Percentiles rank a stretch among this genome's conserved stretches.
These are phyloP conservation scores for Colletotrichum truncatum DNA, from an alignment of 2,329 filamentous ascomycete species.

Conservation along the genomic window DNA sequence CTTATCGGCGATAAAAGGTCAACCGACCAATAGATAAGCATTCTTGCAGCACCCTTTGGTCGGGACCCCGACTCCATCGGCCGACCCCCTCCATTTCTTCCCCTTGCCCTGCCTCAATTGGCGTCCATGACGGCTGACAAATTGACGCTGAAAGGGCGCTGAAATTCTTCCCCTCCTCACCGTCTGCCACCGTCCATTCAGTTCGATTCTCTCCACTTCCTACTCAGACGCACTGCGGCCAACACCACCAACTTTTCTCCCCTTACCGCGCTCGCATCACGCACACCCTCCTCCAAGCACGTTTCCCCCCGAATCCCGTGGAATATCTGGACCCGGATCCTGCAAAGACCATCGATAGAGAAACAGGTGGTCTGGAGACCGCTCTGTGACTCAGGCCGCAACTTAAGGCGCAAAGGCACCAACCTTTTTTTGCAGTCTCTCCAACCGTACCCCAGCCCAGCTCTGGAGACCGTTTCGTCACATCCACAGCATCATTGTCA, in stretches of 20 bases:
- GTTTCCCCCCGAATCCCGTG: constrained; percentile 19
- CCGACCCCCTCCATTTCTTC: constrained; percentile 23
- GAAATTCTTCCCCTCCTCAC: constrained; percentile 31
- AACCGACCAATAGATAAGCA: constrained; percentile 22
- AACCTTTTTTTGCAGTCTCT: constrained; percentile 31
- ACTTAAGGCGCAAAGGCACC: constrained; percentile 36
- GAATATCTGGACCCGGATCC: constrained; percentile 15
- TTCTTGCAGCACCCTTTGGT: neutral
- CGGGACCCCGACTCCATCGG: constrained; percentile 10
- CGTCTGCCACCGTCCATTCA: constrained; percentile 23
- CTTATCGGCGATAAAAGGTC: neutral
- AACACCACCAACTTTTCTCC: constrained; percentile 9
- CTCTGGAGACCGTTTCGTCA: constrained; percentile 27
- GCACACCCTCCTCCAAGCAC: constrained; percentile 20
- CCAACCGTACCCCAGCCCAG: constrained; percentile 20
- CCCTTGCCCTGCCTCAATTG: constrained; percentile 2
- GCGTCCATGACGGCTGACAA: constrained; percentile 28
- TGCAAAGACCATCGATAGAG: neutral
- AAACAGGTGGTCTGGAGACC: constrained; percentile 10
- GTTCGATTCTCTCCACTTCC: constrained; percentile 29
- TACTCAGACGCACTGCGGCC: constrained; percentile 5
- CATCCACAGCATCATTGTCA: neutral
- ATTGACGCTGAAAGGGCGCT: constrained; percentile 29
- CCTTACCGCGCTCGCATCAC: constrained; percentile 5
- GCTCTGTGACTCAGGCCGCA: constrained; percentile 44